Evolutionary conservation across 352 stramenopile genomes (phyloP), one percentile per base, ranked within the genome.

Genomic region (Pythium rishiriense): DNA sequence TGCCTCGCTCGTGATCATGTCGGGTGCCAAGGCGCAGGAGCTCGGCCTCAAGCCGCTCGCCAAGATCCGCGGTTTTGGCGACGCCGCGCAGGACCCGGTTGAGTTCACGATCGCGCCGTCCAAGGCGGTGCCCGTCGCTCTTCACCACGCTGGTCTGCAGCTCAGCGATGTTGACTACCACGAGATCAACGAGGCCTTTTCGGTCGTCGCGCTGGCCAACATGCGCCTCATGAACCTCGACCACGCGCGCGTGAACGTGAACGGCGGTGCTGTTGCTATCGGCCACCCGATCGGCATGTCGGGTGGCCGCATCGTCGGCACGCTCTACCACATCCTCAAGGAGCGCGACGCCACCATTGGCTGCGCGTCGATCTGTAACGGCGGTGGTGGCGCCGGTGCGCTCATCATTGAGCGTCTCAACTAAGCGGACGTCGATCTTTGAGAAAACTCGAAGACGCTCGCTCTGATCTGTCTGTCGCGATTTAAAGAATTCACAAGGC

Each of bases 151-250:
- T 1, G 95, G 94, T 28, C 57, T 99, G 39, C 74, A 85, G 51
- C 50, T 97, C 14, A 87, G 72, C 29, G 97, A 99, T 75, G 85
- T 99, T 22, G 96, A 99, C 56, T 99, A 97, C 78, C 93, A 98
- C 73, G 98, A 99, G 83, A 98, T 99, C 73, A 99, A 99, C 76
- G 98, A 99, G 74, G 98, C 98, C 21, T 99, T 99, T 75, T 92
- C 95, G 14, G 96, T 99, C 26, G 97, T 99, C 21, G 85, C 93
- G 6, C 74, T 99, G 28, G 96, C 91, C 28, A 99, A 99, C 78
- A 97, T 96, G 76, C 79, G 93, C 43, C 74, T 98, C 39, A 81
- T 99, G 70, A 88, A 97, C 71, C 74, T 99, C 24, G 88, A 97
- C 73, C 80, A 86, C 54, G 74, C 87, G 62, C 92, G 82, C 46